Conservation (phyloP, 257 asterid genomes). For the Salvia miltiorrhiza region DNA sequence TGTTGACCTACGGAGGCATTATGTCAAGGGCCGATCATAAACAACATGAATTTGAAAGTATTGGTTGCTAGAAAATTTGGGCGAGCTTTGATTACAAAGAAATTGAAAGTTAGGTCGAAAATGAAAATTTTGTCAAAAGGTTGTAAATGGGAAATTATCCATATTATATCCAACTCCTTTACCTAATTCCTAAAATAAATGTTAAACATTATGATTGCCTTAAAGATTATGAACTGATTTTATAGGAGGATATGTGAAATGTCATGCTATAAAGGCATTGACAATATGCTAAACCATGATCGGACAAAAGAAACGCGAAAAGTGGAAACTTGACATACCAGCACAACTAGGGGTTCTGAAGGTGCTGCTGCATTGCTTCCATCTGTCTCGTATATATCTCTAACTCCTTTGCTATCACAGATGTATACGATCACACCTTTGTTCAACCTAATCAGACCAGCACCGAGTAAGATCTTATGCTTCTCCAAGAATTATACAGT, state of each 20-base stretch:
- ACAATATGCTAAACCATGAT: background rate
- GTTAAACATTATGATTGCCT: background rate
- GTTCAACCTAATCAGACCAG: constrained; percentile 64
- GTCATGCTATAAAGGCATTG: background rate
- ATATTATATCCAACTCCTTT: too few species aligned
- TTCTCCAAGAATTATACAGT: background rate
- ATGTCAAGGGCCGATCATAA: background rate
- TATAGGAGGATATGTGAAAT: too few species aligned
- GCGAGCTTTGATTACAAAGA: too few species aligned
- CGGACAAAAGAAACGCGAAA: background rate
- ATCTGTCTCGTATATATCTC: constrained; percentile 95
- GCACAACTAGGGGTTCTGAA: constrained; percentile 86
- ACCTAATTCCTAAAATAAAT: background rate
- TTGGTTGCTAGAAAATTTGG: too few species aligned
- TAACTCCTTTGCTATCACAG: constrained; percentile 93
- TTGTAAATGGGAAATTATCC: too few species aligned
- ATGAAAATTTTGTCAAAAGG: too few species aligned
- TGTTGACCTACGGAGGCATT: constrained; percentile 58
- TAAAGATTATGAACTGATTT: background rate
- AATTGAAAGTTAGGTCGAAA: too few species aligned
- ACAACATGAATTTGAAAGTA: background rate
- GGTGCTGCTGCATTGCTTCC: constrained; percentile 80
- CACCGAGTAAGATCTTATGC: constrained; percentile 6
- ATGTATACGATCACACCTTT: constrained; percentile 96
- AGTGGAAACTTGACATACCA: constrained; percentile 45